phyloP scores from a whole-genome alignment of 148 eudicot species.

The Fagopyrum esculentum region DNA sequence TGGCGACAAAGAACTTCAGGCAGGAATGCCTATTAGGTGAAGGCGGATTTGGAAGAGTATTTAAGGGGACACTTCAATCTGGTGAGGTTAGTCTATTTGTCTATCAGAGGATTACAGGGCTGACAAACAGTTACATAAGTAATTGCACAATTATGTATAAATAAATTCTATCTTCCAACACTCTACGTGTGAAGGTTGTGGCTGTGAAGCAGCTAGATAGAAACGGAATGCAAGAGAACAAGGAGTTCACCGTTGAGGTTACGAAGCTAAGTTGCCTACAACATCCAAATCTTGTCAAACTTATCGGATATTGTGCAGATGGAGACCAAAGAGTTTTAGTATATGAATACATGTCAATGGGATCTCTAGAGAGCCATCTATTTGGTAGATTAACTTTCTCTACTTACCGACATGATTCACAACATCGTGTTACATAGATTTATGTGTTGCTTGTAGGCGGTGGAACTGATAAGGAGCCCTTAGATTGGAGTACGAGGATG shows the following conservation, averaged over 20 bases:
- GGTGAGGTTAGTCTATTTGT: conserved; percentile 31
- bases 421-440: neutral
- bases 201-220: conserved; percentile 84
- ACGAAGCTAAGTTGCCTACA: conserved; percentile 45
- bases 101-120: too few species aligned
- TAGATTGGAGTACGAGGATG: conserved; percentile 64
- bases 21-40: conserved; percentile 74
- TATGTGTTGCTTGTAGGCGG: conserved; percentile 20
- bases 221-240: conserved; percentile 62
- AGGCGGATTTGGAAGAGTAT: conserved; percentile 69
- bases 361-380: conserved; percentile 58
- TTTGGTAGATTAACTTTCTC: conserved; percentile 32
- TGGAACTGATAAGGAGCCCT: conserved; percentile 27
- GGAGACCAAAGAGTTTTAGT: conserved; percentile 90
- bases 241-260: conserved; percentile 62
- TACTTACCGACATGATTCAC: neutral
- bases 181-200: conserved; percentile 35
- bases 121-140: too few species aligned
- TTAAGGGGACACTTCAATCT: conserved; percentile 50
- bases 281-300: conserved; percentile 56
- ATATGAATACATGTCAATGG: conserved; percentile 66
- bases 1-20: conserved; percentile 72
- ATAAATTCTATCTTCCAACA: too few species aligned
- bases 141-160: too few species aligned
- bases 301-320: conserved; percentile 84